Base-by-base conservation (phyloP, 495 filamentous ascomycete genomes). In the Aspergillus ellipticus region DNA sequence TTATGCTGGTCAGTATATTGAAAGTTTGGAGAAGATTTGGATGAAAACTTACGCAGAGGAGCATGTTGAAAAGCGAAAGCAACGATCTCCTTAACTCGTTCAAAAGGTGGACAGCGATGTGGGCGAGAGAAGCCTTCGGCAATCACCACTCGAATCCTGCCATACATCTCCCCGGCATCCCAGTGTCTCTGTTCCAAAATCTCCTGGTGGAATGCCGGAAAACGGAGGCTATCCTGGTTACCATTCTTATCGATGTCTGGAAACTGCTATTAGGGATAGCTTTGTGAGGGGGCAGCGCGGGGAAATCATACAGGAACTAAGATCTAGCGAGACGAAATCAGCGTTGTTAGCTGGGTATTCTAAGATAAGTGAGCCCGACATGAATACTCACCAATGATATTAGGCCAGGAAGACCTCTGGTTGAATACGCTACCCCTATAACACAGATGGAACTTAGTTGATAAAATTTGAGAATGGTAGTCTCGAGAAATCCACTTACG, bases 21-120 rank as follows among this genome's bases (percentile, higher is more conserved):
- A 29, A n/a, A 26, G 2, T 33, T n/a, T 21, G 2, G 16, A 49
- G 49, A 17, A 0, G 22, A 20, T 42, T 26, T 33, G 15, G 8
- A 5, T 48, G 10, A 31, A 29, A 24, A 53, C 78, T 67, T 72
- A 93, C 90, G 79, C 22, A 89, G 69, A 6, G 91, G 91, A 45
- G 88, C 90, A 79, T 93, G 89, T 64, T 94, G 89, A 60, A 95
- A 96, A 6, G 90, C 85, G 66, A 96, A 92, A 5, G 79, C 80
- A 45, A 92, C 82, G 20, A 90, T 65, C 66, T 92, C 88, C 61
- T 85, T 88, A 59, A 89, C 78, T 41, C 85, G 74, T 60, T 90
- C 85, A 54, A 91, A 87, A 0, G 83, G 82, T 10, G 69, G 72
- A n/a, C 62, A 67, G 31, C 73, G 67, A 49, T 73, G 61, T 5